phyloP scores from a whole-genome alignment of 1,139 yeast genomes.

The Pichia inconspicua region DNA sequence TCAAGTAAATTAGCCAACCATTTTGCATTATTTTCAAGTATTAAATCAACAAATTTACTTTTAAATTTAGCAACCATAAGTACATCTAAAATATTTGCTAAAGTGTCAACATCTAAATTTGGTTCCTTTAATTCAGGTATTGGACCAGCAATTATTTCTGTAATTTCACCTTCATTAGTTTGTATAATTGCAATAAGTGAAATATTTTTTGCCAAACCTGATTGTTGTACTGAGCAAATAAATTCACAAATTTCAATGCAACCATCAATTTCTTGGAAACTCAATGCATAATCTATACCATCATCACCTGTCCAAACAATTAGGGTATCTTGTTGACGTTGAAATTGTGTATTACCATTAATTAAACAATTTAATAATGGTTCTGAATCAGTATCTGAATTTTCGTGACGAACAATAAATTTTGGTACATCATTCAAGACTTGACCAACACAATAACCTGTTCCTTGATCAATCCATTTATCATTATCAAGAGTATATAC shows the following conservation, averaged over 20 bases:
- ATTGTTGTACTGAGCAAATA: constrained; percentile 57
- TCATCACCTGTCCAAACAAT: constrained; percentile 87
- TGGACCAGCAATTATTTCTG: constrained; percentile 79
- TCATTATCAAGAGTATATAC: constrained; percentile 76
- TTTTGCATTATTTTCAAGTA: constrained; percentile 28
- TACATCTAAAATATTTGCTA: constrained; percentile 46
- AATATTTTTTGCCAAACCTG: constrained; percentile 54
- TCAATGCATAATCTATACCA: constrained; percentile 78
- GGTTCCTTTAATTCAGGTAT: constrained; percentile 61
- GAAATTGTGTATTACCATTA: constrained; percentile 74
- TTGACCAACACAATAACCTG: constrained; percentile 83
- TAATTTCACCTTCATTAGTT: constrained; percentile 41
- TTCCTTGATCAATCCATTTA: constrained; percentile 89
- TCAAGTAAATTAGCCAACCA: constrained; percentile 48
- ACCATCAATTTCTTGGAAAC: constrained; percentile 89
- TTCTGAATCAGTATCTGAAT: constrained; percentile 38
- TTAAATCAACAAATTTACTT: constrained; percentile 4
- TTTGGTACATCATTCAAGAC: constrained; percentile 43
- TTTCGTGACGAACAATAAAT: constrained; percentile 68
- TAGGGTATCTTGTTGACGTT: constrained; percentile 87
- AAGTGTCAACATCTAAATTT: constrained; percentile 40
- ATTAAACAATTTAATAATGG: constrained; percentile 57
- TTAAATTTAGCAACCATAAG: constrained; percentile 38
- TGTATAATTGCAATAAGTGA: constrained; percentile 68
- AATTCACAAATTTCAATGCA: constrained; percentile 81